phyloP scores from a whole-genome alignment of 257 asterid species.

The Gentiana dahurica region DNA sequence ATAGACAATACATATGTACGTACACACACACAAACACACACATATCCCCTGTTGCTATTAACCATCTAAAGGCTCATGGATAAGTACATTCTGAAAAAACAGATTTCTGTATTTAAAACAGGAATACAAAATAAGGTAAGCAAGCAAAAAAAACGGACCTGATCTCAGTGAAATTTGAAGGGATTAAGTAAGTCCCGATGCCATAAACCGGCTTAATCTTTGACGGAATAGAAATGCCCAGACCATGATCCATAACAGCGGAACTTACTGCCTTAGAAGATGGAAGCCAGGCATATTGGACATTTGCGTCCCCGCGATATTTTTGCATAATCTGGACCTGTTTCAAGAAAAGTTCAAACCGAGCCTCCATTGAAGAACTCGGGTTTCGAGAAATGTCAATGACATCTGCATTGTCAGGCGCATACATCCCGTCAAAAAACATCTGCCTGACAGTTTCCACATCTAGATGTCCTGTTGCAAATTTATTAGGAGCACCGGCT shows the following conservation, averaged over 20 bases:
- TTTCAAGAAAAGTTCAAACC: constrained; percentile 62
- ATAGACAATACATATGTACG: too few relatives aligned
- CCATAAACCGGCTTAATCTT: constrained; percentile 33
- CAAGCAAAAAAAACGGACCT: constrained; percentile 38
- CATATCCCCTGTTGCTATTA: too few relatives aligned
- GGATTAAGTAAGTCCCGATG: constrained; percentile 58
- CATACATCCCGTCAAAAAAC: constrained; percentile 36
- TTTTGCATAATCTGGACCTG: constrained; percentile 54
- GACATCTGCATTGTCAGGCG: constrained; percentile 27
- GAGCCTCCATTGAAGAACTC: constrained; percentile 32
- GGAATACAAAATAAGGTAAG: neutral
- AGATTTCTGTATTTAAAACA: too few relatives aligned
- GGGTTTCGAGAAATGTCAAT: constrained; percentile 32
- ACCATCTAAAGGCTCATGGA: too few relatives aligned
- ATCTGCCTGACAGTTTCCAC: constrained; percentile 30
- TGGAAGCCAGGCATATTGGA: constrained; percentile 86
- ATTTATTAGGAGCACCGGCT: constrained; percentile 13
- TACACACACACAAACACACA: too few relatives aligned
- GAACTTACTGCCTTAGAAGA: constrained; percentile 40
- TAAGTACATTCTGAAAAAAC: too few relatives aligned
- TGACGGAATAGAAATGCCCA: constrained; percentile 33
- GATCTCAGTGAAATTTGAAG: constrained; percentile 55
- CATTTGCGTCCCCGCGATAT: constrained; percentile 62
- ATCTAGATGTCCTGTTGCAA: constrained; percentile 19
- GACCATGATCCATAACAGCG: constrained; percentile 49